Evolutionary conservation across 495 filamentous ascomycete species (phyloP).

Genomic region (Glonium stellatum): DNA sequence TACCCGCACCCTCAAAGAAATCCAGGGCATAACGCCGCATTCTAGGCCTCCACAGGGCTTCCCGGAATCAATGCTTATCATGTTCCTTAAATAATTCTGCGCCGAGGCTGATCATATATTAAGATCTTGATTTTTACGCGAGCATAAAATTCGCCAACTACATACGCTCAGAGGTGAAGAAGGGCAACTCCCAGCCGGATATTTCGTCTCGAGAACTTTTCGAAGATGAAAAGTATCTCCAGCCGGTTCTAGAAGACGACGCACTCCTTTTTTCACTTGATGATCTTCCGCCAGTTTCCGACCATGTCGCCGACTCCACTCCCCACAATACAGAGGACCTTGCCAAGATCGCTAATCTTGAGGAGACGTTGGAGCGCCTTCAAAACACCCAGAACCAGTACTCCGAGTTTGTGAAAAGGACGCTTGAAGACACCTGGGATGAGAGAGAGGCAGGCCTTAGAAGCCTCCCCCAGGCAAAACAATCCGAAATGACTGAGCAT

Average conservation of each 20-base stretch:
- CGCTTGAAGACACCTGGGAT: slow-evolving; percentile 63
- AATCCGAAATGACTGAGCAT: background rate
- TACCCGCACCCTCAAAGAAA: background rate
- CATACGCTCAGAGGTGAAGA: slow-evolving; percentile 51
- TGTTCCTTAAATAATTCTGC: too few species aligned
- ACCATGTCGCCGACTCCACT: slow-evolving; percentile 22
- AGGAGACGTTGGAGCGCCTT: slow-evolving; percentile 58
- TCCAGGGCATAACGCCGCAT: background rate
- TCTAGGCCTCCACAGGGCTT: background rate
- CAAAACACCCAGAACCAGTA: slow-evolving; percentile 63
- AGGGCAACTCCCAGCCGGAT: slow-evolving; percentile 46
- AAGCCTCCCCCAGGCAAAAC: slow-evolving; percentile 19
- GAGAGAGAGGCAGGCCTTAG: slow-evolving; percentile 23
- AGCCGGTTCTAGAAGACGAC: slow-evolving; percentile 85
- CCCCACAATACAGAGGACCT: slow-evolving; percentile 30
- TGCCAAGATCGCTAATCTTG: slow-evolving; percentile 55
- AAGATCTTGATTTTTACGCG: slow-evolving; percentile 73
- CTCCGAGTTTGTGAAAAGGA: slow-evolving; percentile 58
- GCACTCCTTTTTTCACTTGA: slow-evolving; percentile 77
- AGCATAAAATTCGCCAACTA: slow-evolving; percentile 84
- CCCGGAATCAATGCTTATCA: too few species aligned
- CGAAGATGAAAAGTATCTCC: slow-evolving; percentile 67
- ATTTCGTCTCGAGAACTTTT: slow-evolving; percentile 47
- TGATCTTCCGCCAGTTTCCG: slow-evolving; percentile 48
- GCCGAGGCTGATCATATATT: background rate